Base-by-base conservation (phyloP, 345 rosid genomes). In the Barbarea vulgaris region DNA sequence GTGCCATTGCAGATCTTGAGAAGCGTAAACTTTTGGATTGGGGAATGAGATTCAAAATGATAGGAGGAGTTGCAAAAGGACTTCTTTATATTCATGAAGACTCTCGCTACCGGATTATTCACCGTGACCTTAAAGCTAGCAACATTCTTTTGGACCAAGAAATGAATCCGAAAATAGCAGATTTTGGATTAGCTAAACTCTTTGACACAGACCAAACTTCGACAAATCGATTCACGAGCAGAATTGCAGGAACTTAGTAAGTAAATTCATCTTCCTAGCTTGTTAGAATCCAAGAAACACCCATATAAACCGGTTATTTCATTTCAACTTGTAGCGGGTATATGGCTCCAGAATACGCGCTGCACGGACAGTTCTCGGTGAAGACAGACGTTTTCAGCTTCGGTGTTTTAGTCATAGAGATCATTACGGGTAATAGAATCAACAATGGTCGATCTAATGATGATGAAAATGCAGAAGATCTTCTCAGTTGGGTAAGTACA, bases 91-190 rank as follows among this genome's bases (percentile, higher is more conserved):
- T 69, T 24, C 79, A 76, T 41, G 86, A 84, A 50, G 88, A 87
- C 70, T 86, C 91, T 34, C 80, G 85, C 14, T 79, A 62, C 28
- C 52, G 83, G 68, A 82, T 87, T 1, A 81, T 84, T 13, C 92
- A 86, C 42, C 79, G 88, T 46, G 89, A 88, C 64, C 82, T 88
- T 24, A 88, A 88, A 62, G 84, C 89, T 33, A 84, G 93, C 64
- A 88, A 86, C 48, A 77, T 88, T 24, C 70, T 86, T 44, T 44
- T 86, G 33, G 90, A 84, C 36, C 25, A 41, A 15, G 80, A 79
- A 2, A 83, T 88, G 88, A 84, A 80, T 44, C 88, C 88, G 0
- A 84, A 86, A 51, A 86, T 88, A 3, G 86, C 88, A 3, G 93
- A 88, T 55, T 88, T 88, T 58, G 93, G 93, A 39, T 79, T 80